Conservation (phyloP, 306 rosid species). For the Betula pendula region DNA sequence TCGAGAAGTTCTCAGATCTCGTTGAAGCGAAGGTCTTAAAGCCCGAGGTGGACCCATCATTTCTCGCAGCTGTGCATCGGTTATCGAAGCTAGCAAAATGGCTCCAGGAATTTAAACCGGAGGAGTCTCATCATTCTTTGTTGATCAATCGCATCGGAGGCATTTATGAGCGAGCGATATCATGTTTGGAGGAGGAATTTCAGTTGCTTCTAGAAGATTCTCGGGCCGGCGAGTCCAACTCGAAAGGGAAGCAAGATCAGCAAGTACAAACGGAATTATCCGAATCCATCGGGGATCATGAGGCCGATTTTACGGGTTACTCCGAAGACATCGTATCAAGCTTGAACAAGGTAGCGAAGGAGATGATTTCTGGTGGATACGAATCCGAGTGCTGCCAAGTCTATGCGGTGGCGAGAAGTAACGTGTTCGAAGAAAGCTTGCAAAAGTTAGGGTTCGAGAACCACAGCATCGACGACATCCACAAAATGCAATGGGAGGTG, state of each 20-base stretch:
- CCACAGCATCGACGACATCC: slow-evolving; percentile 63
- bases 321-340: slow-evolving; percentile 35
- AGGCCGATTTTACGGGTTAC: slow-evolving; percentile 40
- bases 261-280: slow-evolving; percentile 22
- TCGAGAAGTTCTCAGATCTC: slow-evolving; percentile 44
- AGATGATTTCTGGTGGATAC: slow-evolving; percentile 45
- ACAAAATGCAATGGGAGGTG: slow-evolving; percentile 53
- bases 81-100: slow-evolving; percentile 40
- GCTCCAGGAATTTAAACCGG: slow-evolving; percentile 22
- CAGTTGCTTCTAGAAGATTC: slow-evolving; percentile 56
- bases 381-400: slow-evolving; percentile 53
- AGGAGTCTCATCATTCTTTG: slow-evolving; percentile 11
- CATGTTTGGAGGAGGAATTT: slow-evolving; percentile 71
- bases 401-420: slow-evolving; percentile 44
- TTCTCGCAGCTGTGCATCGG: slow-evolving; percentile 47
- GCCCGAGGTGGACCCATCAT: slow-evolving; percentile 37
- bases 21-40: slow-evolving; percentile 42
- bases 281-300: slow-evolving; percentile 18
- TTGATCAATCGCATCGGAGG: slow-evolving; percentile 48
- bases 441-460: slow-evolving; percentile 46
- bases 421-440: slow-evolving; percentile 38
- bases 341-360: slow-evolving; percentile 38
- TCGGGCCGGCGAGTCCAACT: slow-evolving; percentile 29
- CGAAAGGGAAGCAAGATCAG: slow-evolving; percentile 37
- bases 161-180: slow-evolving; percentile 53